Evolutionary conservation across 805 yeast genomes (phyloP).

Genomic region (Kluyveromyces lactis): DNA sequence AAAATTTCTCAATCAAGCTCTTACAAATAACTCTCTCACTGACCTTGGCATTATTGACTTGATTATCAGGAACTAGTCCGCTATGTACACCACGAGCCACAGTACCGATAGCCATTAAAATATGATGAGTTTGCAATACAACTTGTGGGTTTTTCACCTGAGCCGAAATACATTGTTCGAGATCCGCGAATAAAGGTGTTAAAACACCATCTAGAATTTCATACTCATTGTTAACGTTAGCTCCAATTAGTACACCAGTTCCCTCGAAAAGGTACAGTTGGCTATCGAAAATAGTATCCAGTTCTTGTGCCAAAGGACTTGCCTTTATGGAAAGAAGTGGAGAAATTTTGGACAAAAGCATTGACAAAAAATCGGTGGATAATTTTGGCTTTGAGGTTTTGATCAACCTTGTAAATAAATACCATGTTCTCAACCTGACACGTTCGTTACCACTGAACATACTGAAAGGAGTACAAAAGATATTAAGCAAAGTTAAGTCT

Average conservation of each 20-base stretch:
- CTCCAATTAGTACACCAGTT: slow-evolving; percentile 62
- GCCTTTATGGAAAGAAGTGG: slow-evolving; percentile 49
- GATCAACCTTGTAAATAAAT: slow-evolving; percentile 73
- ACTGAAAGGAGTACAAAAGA: slow-evolving; percentile 75
- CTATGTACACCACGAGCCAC: slow-evolving; percentile 75
- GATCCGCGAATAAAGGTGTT: slow-evolving; percentile 63
- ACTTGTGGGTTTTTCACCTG: slow-evolving; percentile 35
- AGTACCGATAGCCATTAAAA: slow-evolving; percentile 82
- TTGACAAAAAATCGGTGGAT: slow-evolving; percentile 42
- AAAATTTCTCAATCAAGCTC: slow-evolving; percentile 40
- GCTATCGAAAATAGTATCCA: slow-evolving; percentile 60
- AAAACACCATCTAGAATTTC: slow-evolving; percentile 55
- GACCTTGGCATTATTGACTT: slow-evolving; percentile 30
- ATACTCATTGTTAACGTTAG: slow-evolving; percentile 35
- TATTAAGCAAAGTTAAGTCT: slow-evolving; percentile 55
- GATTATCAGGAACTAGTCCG: slow-evolving; percentile 32
- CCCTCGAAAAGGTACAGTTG: slow-evolving; percentile 83
- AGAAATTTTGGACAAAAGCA: slow-evolving; percentile 54
- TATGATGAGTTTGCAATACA: slow-evolving; percentile 75
- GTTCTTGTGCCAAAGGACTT: slow-evolving; percentile 28
- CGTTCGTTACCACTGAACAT: slow-evolving; percentile 65
- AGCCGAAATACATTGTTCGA: slow-evolving; percentile 56
- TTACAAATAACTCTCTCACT: slow-evolving; percentile 23
- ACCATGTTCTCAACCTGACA: slow-evolving; percentile 86
- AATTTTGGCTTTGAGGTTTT: slow-evolving; percentile 65